phyloP scores from a whole-genome alignment of 257 asterid genomes.

The Coffea canephora region DNA sequence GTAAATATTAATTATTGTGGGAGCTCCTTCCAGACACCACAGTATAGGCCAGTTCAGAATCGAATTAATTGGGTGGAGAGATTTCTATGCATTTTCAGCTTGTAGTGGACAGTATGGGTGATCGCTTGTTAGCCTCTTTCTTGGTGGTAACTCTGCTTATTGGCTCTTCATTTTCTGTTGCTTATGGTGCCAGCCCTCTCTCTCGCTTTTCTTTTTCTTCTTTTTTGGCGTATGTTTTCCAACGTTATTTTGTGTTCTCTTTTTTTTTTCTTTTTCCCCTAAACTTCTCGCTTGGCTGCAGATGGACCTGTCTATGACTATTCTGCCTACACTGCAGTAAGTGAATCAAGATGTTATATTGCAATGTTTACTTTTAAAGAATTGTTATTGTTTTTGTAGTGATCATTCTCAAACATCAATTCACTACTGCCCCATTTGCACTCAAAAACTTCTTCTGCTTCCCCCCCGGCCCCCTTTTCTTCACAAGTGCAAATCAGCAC shows the following conservation, averaged over 20 bases:
- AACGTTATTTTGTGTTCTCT: not conserved
- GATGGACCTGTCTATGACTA: slow-evolving; percentile 27
- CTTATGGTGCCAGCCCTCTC: slow-evolving; percentile 10
- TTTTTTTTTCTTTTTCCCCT: too few relatives aligned
- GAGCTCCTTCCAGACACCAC: not conserved
- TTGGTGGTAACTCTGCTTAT: not conserved
- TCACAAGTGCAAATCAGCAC: slow-evolving; percentile 47
- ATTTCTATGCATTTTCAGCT: too few relatives aligned
- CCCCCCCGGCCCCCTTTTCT: not conserved
- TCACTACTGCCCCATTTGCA: not conserved
- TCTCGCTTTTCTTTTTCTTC: not conserved
- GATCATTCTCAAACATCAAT: not conserved
- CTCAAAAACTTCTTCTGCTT: not conserved
- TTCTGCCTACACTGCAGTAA: slow-evolving; percentile 37
- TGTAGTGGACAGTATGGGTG: slow-evolving; percentile 13
- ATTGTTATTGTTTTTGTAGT: too few relatives aligned
- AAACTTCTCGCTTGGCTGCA: slow-evolving; percentile 3
- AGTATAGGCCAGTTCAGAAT: not conserved
- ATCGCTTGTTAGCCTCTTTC: not conserved
- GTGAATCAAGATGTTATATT: not conserved
- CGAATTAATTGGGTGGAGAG: not conserved
- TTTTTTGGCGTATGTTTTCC: not conserved
- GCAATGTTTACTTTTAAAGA: not conserved
- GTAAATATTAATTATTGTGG: not conserved
- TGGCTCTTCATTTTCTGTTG: slow-evolving; percentile 10